Base-by-base conservation (phyloP, 768 basidiomycete species). In the Kwoniella sp. region DNA sequence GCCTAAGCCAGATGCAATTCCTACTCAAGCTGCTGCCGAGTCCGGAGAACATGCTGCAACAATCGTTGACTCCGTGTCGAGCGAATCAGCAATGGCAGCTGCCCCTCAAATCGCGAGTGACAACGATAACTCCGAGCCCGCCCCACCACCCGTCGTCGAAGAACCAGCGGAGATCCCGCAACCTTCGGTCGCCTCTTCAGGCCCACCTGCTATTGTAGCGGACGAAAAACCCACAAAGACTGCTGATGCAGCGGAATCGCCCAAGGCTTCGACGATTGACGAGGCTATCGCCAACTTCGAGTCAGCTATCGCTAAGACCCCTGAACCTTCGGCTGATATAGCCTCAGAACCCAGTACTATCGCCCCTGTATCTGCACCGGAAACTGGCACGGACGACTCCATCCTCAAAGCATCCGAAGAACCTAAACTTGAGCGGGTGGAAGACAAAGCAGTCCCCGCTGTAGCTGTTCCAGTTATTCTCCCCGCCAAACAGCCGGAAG, bases 281-380 rank as follows among this genome's bases (percentile, higher is more conserved):
- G 74, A 76, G 57, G 74, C 74, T 2, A 64, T 76, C 24, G 65
- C 67, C 44, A 68, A 73, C 54, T 76, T 76, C 52, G 66, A 73
- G 17, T 59, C 65, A 6, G 74, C 70, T 6, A 69, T 76, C 30
- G 59, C 55, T 8, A 59, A 65, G 37, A 68, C 68, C 2, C 74
- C 74, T 10, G 53, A 58, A 21, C 58, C 58, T 1, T 27, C n/a
- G 1, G 21, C 21, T 26, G 51, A 44, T 17, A 17, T 26, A 13
- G 21, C 3, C 7, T 44, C 40, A 9, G 40, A 44, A 15, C 8
- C 17, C 17, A 44, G 17, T 26, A 26, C 58, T 17, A 19, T 19
- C 2, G 22, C 59, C 4, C 17, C 51, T n/a, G 47, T 25, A 30
- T 13, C 49, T 10, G 52, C 37, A 24, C 29, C 58, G 37, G 25